Percentiles rank a stretch among this genome's conserved stretches.
These are phyloP conservation scores for Rutstroemia sp. DNA, from an alignment of 2,329 filamentous ascomycete species.

Conservation along the genomic window DNA sequence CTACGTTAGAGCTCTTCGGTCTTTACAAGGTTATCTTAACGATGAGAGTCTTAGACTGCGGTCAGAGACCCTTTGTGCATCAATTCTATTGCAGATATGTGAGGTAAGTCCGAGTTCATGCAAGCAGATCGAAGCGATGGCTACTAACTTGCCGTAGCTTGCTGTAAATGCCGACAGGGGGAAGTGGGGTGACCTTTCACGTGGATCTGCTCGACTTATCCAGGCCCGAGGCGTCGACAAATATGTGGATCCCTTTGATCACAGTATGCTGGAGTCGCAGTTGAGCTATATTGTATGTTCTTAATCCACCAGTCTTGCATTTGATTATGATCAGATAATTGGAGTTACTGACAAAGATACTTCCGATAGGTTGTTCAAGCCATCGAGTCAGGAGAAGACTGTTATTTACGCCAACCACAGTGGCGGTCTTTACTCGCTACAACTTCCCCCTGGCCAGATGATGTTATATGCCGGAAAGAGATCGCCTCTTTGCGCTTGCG, in stretches of 20 bases:
- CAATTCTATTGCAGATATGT: slow-evolving; percentile 15
- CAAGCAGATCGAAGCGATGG: neutral
- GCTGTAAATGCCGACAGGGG: slow-evolving; percentile 9
- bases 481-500: neutral
- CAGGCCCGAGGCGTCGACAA: slow-evolving; percentile 8
- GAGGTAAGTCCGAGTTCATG: slow-evolving; percentile 5
- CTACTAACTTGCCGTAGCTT: neutral
- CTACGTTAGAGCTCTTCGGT: slow-evolving; percentile 12
- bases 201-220: slow-evolving; percentile 11
- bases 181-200: slow-evolving; percentile 13
- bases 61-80: slow-evolving; percentile 15
- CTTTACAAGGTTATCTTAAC: slow-evolving; percentile 5
- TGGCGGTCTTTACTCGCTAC: neutral
- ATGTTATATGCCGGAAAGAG: neutral
- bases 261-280: slow-evolving; percentile 15
- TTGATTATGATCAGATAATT: no score
- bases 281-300: slow-evolving; percentile 11
- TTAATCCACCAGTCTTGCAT: neutral
- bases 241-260: slow-evolving; percentile 13
- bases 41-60: neutral
- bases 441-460: neutral
- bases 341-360: no score
- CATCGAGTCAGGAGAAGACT: slow-evolving; percentile 1
- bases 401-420: slow-evolving; percentile 1
- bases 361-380: slow-evolving; percentile 1